These are phyloP conservation scores for Endocalyx cinctus DNA, from an alignment of 2,329 filamentous ascomycete genomes.

Conservation along the genomic window DNA sequence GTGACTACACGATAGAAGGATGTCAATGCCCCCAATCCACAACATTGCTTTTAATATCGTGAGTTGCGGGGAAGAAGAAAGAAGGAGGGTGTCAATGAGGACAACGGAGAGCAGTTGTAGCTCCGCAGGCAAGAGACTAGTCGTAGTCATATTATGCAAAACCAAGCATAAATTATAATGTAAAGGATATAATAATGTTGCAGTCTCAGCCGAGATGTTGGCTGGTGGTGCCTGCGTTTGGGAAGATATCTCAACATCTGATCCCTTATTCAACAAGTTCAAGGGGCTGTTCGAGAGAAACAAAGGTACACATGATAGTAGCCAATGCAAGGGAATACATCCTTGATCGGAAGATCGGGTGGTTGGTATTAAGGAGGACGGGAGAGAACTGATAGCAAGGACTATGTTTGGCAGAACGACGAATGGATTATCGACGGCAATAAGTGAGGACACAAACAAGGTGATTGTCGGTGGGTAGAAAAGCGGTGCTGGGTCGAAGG, in stretches of 20 bases:
- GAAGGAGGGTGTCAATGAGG: conserved; percentile 74
- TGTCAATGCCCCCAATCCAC: conserved; percentile 74
- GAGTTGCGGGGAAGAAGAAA: conserved; percentile 76
- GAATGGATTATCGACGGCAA: conserved; percentile 57
- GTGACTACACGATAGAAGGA: conserved; percentile 68
- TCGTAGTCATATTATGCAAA: conserved; percentile 77
- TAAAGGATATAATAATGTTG: conserved; percentile 71
- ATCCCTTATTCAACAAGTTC: conserved; percentile 29
- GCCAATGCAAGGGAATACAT: conserved; percentile 72
- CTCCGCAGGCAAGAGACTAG: conserved; percentile 81
- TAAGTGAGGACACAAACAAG: conserved; percentile 68
- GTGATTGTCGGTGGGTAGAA: conserved; percentile 79
- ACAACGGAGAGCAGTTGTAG: conserved; percentile 80
- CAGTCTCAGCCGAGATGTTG: conserved; percentile 48
- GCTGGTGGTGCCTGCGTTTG: conserved; percentile 5
- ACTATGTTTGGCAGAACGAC: conserved; percentile 74
- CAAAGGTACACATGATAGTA: conserved; percentile 67
- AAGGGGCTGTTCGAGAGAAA: conserved; percentile 35
- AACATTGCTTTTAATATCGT: conserved; percentile 80
- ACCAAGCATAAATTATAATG: conserved; percentile 73
- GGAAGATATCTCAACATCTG: conserved; percentile 18
- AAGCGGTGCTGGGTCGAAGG: conserved; percentile 90
- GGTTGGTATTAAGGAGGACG: conserved; percentile 66
- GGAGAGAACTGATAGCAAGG: conserved; percentile 74
- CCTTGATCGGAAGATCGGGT: conserved; percentile 49